phyloP scores from a whole-genome alignment of 2,329 filamentous ascomycete species.

The Rutstroemia sp. region DNA sequence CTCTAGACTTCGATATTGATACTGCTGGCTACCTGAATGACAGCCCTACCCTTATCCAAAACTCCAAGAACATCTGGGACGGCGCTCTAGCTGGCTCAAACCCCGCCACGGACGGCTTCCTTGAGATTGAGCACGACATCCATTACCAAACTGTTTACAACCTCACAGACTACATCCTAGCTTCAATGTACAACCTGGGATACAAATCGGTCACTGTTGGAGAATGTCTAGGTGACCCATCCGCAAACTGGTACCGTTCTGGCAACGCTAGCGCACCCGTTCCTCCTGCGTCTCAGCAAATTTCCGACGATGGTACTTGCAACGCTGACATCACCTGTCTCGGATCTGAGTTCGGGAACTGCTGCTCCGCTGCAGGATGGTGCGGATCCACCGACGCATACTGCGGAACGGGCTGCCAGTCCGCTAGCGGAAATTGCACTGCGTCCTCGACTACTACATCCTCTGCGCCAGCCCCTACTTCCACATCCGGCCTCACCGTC shows the following conservation, averaged over 20 bases:
- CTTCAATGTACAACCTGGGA: conserved; percentile 31
- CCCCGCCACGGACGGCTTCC: conserved; percentile 28
- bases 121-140: conserved; percentile 43
- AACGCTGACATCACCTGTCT: conserved; percentile 10
- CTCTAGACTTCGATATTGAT: conserved; percentile 34
- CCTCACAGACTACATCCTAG: conserved; percentile 31
- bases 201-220: conserved; percentile 38
- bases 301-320: conserved; percentile 16
- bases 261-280: conserved; percentile 7
- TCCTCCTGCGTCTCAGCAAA: neutral
- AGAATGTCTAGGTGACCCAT: conserved; percentile 38
- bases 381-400: conserved; percentile 27
- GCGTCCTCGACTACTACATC: conserved; percentile 1
- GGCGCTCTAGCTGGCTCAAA: conserved; percentile 15
- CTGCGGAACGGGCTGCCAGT: conserved; percentile 27
- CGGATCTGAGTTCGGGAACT: conserved; percentile 13
- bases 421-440: conserved; percentile 11
- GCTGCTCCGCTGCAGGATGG: conserved; percentile 18
- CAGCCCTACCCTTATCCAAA: conserved; percentile 36
- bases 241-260: conserved; percentile 36
- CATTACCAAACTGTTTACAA: conserved; percentile 31
- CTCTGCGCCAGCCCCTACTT: neutral
- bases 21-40: conserved; percentile 43
- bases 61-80: conserved; percentile 37
- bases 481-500: neutral